Base-by-base conservation (phyloP, 202 grass and related monocot genomes). In the Musa balbisiana region DNA sequence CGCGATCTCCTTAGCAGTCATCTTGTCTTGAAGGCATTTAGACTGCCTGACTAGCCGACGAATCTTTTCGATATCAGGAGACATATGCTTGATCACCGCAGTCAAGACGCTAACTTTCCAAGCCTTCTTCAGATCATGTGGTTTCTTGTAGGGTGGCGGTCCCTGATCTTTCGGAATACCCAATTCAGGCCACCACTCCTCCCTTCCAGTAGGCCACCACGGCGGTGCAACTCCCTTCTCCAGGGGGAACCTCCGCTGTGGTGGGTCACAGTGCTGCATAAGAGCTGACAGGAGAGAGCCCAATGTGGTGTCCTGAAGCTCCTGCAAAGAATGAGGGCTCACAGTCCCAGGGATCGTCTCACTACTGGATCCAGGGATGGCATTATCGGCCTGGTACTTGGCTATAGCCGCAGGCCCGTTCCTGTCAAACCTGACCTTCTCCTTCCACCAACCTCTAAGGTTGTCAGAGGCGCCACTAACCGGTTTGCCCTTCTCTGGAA, bases 11-110 rank as follows among this genome's bases (percentile, higher is more conserved):
- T 77, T 77, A 8, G 75, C 75, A 11, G 75, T 77, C 75, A 77
- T 77, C 75, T 77, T 77, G 60, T 77, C 75, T 26, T 77, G 75
- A 20, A 77, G 75, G 62, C 75, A 77, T 22, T 77, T 77, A 3
- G 75, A 77, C 60, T 66, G 75, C 43, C 75, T 52, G 11, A 77
- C 75, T 0, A 77, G 12, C 13, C 75, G 43, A 0, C 60, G 58
- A 9, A 77, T 77, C 62, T 77, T 77, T 9, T 77, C 75, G 10
- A 77, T 52, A 13, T 77, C 60, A 0, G 75, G 75, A 2, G 75
- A 77, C 50, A 77, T 77, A 10, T 77, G 75, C 75, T 66, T 66
- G 75, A 77, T 77, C 9, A 77, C 75, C 3, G 75, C 75, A 23
- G 60, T 77, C 75, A 77, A 52, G 49, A 77, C 75, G 4, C 49